Evolutionary conservation across 75 land plant species (phyloP), one percentile per base, ranked within the genome.

Genomic region (Cryptomeria japonica): DNA sequence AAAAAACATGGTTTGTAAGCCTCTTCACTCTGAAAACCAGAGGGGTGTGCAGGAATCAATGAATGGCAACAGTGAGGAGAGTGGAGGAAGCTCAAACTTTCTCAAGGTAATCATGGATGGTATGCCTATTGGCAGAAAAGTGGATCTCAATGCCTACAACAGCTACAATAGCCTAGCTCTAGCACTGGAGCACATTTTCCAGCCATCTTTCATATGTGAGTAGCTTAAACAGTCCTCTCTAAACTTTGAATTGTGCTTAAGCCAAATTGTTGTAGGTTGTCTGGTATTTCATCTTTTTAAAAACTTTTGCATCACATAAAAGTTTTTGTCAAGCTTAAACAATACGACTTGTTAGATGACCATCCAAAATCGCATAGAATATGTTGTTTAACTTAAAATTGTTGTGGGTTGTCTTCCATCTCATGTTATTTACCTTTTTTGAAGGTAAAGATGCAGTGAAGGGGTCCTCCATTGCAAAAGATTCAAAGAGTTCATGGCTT

Each of bases 91-190:
- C 37, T 79, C 89, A 31, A 34, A 37, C 15, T 87, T 84, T 80
- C 89, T 92, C 3, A 92, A 92, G 56, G 91, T 92, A 6, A 88
- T 90, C 77, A 92, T 92, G 93, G 93, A 92, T 39, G 93, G 93
- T 41, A 87, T 92, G 13, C 89, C 92, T 5, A 86, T 90, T 86
- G 93, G 93, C 13, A 88, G 93, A 47, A 92, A 92, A 19, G 87
- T 92, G 5, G 92, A 92, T 80, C 92, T 92, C 36, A 90, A 80
- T 39, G 49, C 87, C 38, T 89, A 90, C 86, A 86, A 90, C 83
- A 80, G 89, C 64, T 92, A 92, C 41, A 78, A 88, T 28, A 90
- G 64, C 84, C 89, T 92, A 11, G 51, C 85, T n/a, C 19, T 49
- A 12, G 89, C 88, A 28, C 76, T 92, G 12, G 89, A 88, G 64